Percentiles rank a stretch among this genome's conserved stretches.
Conservation (phyloP, 1,284 basidiomycete genomes). For the Apiotrichum akiyoshidainum region DNA sequence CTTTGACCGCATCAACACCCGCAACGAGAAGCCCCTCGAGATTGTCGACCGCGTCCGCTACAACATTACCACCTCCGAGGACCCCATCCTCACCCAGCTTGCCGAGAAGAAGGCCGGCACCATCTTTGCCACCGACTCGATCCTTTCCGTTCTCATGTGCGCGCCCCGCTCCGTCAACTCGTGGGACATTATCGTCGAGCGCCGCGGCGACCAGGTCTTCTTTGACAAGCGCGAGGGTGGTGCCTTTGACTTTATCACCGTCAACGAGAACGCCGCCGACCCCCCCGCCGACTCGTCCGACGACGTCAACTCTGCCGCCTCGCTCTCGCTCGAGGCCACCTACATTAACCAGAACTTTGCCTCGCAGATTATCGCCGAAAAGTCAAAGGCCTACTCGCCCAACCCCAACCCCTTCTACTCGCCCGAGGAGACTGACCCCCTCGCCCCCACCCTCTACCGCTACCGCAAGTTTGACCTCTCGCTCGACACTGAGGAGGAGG, state of each 20-base stretch:
- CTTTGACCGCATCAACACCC: slow-evolving; percentile 93
- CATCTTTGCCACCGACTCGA: slow-evolving; percentile 93
- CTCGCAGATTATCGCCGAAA: slow-evolving; percentile 87
- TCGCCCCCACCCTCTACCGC: slow-evolving; percentile 92
- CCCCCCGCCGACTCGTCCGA: slow-evolving; percentile 83
- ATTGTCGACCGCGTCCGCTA: slow-evolving; percentile 93
- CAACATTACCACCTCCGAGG: slow-evolving; percentile 95
- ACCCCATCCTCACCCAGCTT: slow-evolving; percentile 88
- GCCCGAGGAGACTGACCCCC: slow-evolving; percentile 86
- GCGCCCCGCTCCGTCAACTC: slow-evolving; percentile 93
- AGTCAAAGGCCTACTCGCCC: slow-evolving; percentile 57
- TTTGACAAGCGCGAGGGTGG: slow-evolving; percentile 98
- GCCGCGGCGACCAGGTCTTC: slow-evolving; percentile 89
- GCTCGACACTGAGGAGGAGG: slow-evolving; percentile 75
- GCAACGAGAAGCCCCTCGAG: slow-evolving; percentile 84
- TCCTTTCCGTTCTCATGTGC: slow-evolving; percentile 94
- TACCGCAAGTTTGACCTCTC: slow-evolving; percentile 96
- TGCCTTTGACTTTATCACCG: slow-evolving; percentile 92
- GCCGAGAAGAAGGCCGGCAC: slow-evolving; percentile 73
- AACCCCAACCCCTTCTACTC: slow-evolving; percentile 96
- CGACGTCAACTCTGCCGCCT: slow-evolving; percentile 80
- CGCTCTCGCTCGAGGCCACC: slow-evolving; percentile 92
- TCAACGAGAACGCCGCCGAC: slow-evolving; percentile 97
- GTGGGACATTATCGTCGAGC: slow-evolving; percentile 96
- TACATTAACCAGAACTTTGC: slow-evolving; percentile 99